Evolutionary conservation across 768 basidiomycete genomes (phyloP), one percentile per base, ranked within the genome.

Genomic region (Boletus eberwhitei): DNA sequence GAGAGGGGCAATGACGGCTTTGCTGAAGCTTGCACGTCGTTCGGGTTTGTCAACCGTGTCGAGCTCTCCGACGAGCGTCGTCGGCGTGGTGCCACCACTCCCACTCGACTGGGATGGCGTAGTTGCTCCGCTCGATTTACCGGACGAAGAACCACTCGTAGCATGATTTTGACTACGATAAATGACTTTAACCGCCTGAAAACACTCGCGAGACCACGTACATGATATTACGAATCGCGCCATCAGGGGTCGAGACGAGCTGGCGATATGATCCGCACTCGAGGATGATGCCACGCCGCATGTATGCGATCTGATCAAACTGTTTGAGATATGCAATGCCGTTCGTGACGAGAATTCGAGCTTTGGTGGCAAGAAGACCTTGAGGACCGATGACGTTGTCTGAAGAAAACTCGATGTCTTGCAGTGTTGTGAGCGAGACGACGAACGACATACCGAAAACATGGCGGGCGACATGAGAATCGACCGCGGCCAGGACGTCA

Each of bases 361-460:
- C 92, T 70, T 95, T 95, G 14, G 82, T 80, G 8, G 88, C 81
- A 34, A 96, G 82, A 1, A 96, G 63, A 50, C 94, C 93, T 55
- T 83, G 75, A 3, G 93, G 92, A 2, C 93, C 94, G 52, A 96
- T 87, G 38, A 95, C 89, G 47, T 90, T 79, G 61, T 93, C 92
- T 88, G 24, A 55, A 62, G 38, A 53, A 1, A 29, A 17, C 2
- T 1, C 31, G 12, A 32, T 9, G 31, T 32, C 11, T 9, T 11
- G 31, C 4, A 32, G 31, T 5, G 49, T 36, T 29, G 35, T 34
- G 16, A 32, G 36, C 1, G 7, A 29, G 22, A 9, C 51, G 26
- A 17, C 8, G 14, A 22, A 11, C 5, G 4, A 57, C 55, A 8
- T 61, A 88, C 90, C 87, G 59, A 93, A 93, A 16, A 94, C 77